Percentiles rank a stretch among this genome's conserved stretches.
These are phyloP conservation scores for Aspergillus kassunensis DNA, from an alignment of 495 filamentous ascomycete genomes.

Conservation along the genomic window DNA sequence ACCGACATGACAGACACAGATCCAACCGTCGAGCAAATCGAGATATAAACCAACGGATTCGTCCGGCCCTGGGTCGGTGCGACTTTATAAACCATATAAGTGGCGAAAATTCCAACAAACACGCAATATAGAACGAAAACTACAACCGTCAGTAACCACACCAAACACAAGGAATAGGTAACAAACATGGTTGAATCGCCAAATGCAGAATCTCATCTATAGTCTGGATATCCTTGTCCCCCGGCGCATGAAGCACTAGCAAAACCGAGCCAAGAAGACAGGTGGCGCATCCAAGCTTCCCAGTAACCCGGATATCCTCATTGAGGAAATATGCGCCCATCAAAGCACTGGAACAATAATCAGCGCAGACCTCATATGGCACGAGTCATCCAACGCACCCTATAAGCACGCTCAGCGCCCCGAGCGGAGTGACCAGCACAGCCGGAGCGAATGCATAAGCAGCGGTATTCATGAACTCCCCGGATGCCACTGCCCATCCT, in stretches of 20 bases:
- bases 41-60: slow-evolving; percentile 92
- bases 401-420: slow-evolving; percentile 88
- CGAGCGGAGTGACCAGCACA: slow-evolving; percentile 91
- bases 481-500: slow-evolving; percentile 57
- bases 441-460: slow-evolving; percentile 98
- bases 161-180: neutral
- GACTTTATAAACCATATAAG: slow-evolving; percentile 94
- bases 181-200: slow-evolving; percentile 60
- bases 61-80: slow-evolving; percentile 84
- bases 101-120: slow-evolving; percentile 74
- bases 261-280: slow-evolving; percentile 94
- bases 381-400: slow-evolving; percentile 51
- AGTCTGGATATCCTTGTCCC: slow-evolving; percentile 80
- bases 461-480: slow-evolving; percentile 92
- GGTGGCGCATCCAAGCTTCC: slow-evolving; percentile 91
- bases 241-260: slow-evolving; percentile 94
- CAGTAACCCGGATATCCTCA: slow-evolving; percentile 83
- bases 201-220: slow-evolving; percentile 84
- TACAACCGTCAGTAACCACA: slow-evolving; percentile 24
- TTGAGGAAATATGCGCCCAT: slow-evolving; percentile 90
- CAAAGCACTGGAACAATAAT: slow-evolving; percentile 62
- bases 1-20: slow-evolving; percentile 99
- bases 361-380: slow-evolving; percentile 16
- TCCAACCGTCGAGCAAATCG: slow-evolving; percentile 94
- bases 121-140: slow-evolving; percentile 84